phyloP scores from a whole-genome alignment of 2,329 filamentous ascomycete genomes.

The Coniochaeta sp. region DNA sequence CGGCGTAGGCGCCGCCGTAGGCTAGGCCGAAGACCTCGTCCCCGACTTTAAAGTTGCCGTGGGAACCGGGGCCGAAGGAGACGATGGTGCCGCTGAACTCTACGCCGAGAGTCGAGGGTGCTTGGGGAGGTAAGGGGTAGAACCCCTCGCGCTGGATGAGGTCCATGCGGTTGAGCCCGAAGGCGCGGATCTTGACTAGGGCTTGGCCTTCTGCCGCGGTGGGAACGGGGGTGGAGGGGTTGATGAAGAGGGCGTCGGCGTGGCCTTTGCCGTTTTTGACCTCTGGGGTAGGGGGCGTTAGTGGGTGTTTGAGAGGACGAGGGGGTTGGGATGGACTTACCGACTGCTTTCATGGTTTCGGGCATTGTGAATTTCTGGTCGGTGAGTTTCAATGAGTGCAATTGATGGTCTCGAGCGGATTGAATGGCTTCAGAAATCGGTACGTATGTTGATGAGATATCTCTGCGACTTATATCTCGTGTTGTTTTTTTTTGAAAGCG shows the following conservation, averaged over 20 bases:
- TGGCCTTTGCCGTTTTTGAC: slow-evolving; percentile 51
- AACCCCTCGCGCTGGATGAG: slow-evolving; percentile 65
- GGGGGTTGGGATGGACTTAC: slow-evolving; percentile 19
- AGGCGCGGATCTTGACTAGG: slow-evolving; percentile 74
- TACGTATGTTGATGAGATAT: not conserved
- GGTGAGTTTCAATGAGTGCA: not conserved
- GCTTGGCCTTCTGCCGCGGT: slow-evolving; percentile 54
- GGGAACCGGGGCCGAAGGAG: slow-evolving; percentile 41
- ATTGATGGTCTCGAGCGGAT: not conserved
- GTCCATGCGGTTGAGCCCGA: slow-evolving; percentile 85
- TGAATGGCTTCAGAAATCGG: not conserved
- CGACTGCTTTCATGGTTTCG: slow-evolving; percentile 34
- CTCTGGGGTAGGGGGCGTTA: slow-evolving; percentile 31
- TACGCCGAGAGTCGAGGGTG: slow-evolving; percentile 64
- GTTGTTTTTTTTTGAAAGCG: too few relatives aligned
- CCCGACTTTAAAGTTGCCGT: slow-evolving; percentile 58
- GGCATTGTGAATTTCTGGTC: slow-evolving; percentile 14
- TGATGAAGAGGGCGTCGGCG: slow-evolving; percentile 53
- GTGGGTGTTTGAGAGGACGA: not conserved
- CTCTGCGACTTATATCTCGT: not conserved
- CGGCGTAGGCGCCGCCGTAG: slow-evolving; percentile 86
- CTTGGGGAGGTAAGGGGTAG: slow-evolving; percentile 67
- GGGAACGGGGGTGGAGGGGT: slow-evolving; percentile 45
- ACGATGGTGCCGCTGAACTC: slow-evolving; percentile 70
- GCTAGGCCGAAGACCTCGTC: slow-evolving; percentile 86